Conservation (phyloP, 495 filamentous ascomycete genomes). For the Eremomyces bilateralis region DNA sequence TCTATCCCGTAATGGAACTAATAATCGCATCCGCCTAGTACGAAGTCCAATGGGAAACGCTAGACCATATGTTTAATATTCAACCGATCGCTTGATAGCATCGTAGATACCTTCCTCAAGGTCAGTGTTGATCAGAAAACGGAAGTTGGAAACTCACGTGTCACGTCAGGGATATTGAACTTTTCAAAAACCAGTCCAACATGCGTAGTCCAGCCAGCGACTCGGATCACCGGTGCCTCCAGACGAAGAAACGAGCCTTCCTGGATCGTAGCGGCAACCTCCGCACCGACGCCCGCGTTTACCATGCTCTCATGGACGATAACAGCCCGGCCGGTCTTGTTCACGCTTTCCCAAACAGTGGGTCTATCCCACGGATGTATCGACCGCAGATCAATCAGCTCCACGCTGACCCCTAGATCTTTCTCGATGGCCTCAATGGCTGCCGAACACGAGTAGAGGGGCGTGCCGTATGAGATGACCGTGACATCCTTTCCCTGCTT, state of each 20-base stretch:
- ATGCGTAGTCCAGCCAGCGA: constrained; percentile 84
- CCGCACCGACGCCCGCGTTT: constrained; percentile 83
- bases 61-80: constrained; percentile 37
- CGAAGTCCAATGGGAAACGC: no score
- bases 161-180: constrained; percentile 78
- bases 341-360: constrained; percentile 61
- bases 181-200: constrained; percentile 63
- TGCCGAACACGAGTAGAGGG: constrained; percentile 65
- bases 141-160: constrained; percentile 40
- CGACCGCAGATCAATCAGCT: constrained; percentile 81
- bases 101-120: constrained; percentile 36
- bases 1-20: no score
- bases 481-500: constrained; percentile 72
- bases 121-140: constrained; percentile 1
- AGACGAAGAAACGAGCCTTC: constrained; percentile 69
- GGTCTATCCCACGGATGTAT: constrained; percentile 91
- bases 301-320: constrained; percentile 94
- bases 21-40: no score
- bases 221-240: constrained; percentile 78
- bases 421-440: constrained; percentile 67
- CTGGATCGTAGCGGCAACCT: constrained; percentile 82
- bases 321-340: constrained; percentile 74
- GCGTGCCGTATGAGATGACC: constrained; percentile 77
- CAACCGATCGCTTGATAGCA: constrained; percentile 34
- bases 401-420: constrained; percentile 55